Base-by-base conservation (phyloP, 768 basidiomycete genomes). In the Podaxis rugospora region DNA sequence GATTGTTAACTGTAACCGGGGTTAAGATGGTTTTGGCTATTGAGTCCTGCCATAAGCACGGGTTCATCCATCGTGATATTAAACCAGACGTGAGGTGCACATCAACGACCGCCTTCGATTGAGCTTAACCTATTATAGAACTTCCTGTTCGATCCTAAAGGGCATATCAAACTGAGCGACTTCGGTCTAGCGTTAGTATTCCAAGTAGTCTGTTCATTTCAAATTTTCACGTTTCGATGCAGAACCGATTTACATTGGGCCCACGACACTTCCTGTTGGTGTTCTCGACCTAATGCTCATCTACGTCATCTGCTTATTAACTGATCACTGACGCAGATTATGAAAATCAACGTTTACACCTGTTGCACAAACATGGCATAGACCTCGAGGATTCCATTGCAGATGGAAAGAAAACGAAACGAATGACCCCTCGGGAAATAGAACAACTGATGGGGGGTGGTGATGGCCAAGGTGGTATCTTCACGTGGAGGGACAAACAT, bases 11-110 rank as follows among this genome's bases (percentile, higher is more conserved):
- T 40, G 62, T 59, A 57, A 49, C 18, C 50, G 55, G 66, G 39
- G 21, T 61, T 53, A 52, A 93, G 92, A 97, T 97, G 95, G 81
- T 98, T 62, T 83, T 98, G 18, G 93, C 93, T 32, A 88, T 98
- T 63, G 90, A 95, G 72, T 89, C 89, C 63, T 95, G 93, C 72
- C 95, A 97, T 76, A 89, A 88, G 71, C 87, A 92, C 67, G 95
- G 95, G 9, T 98, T 95, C 76, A 97, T 98, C 69, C 96, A 98
- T 78, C 86, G 96, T 63, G 96, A 99, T 78, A 95, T 98, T 76
- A 95, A 97, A 75, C 92, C 94, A 67, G 92, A 95, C 75, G 90
- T 92, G 72, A 71, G 86, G 75, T 47, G 28, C 40, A 61, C 59
- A 36, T 42, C 40, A 53, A 50, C 61, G n/a, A 49, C 51, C 63